Conservation (phyloP, 495 filamentous ascomycete species). For the Entonaema liquescens region DNA sequence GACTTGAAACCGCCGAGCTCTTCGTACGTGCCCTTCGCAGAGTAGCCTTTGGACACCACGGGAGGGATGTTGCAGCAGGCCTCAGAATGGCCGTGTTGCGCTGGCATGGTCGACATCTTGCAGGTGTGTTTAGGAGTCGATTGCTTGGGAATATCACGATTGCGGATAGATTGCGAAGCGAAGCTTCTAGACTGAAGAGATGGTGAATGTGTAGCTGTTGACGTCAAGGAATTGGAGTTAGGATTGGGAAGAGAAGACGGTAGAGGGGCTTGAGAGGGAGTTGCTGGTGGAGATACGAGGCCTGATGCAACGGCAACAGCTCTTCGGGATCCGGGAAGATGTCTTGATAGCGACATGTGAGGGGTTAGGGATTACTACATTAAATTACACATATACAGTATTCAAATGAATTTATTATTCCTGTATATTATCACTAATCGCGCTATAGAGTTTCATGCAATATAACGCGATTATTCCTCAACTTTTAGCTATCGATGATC, state of each 20-base stretch:
- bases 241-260: constrained; percentile 15
- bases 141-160: constrained; percentile 12
- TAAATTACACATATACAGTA: neutral
- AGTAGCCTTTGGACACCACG: constrained; percentile 68
- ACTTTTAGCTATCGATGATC: constrained; percentile 13
- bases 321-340: constrained; percentile 40
- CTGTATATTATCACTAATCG: too few species aligned
- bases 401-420: too few species aligned
- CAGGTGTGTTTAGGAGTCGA: constrained; percentile 30
- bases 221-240: constrained; percentile 15
- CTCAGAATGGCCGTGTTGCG: constrained; percentile 62
- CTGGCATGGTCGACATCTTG: constrained; percentile 62
- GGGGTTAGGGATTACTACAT: neutral
- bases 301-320: constrained; percentile 28
- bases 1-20: constrained; percentile 72
- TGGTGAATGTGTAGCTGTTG: neutral
- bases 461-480: neutral
- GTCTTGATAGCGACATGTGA: constrained; percentile 30
- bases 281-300: constrained; percentile 15
- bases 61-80: constrained; percentile 81
- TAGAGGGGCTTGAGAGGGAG: neutral
- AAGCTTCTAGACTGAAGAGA: constrained; percentile 2
- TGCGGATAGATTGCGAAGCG: constrained; percentile 11
- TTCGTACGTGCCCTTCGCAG: constrained; percentile 70
- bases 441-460: too few species aligned